phyloP scores from a whole-genome alignment of 495 filamentous ascomycete species.

The Poronia punctata region DNA sequence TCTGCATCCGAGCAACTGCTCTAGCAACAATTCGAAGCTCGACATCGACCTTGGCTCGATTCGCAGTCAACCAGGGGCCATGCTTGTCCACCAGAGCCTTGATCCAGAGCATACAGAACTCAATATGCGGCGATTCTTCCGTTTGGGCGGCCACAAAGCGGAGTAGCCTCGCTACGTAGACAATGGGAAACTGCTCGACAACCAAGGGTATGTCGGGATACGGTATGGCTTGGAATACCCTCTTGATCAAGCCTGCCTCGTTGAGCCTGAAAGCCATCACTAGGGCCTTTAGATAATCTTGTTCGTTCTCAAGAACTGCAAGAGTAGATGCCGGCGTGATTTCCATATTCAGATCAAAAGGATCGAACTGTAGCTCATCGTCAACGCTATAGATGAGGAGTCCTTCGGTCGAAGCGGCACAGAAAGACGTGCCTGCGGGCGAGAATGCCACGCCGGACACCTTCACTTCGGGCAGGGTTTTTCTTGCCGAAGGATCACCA shows the following conservation, averaged over 20 bases:
- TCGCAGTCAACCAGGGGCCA: conserved; percentile 74
- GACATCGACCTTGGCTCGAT: conserved; percentile 64
- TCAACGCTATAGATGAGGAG: conserved; percentile 89
- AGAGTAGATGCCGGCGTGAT: conserved; percentile 81
- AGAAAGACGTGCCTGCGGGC: conserved; percentile 82
- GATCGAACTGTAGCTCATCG: conserved; percentile 74
- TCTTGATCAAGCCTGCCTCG: conserved; percentile 64
- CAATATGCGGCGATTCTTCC: conserved; percentile 86
- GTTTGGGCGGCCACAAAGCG: conserved; percentile 79
- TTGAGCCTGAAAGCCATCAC: conserved; percentile 97
- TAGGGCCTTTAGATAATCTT: conserved; percentile 81
- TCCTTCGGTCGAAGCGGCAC: conserved; percentile 90
- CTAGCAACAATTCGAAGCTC: conserved; percentile 75
- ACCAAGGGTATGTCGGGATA: conserved; percentile 68
- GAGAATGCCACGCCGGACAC: conserved; percentile 81
- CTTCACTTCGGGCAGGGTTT: conserved; percentile 72
- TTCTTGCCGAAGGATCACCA: conserved; percentile 73
- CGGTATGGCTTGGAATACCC: conserved; percentile 80
- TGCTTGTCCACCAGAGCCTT: conserved; percentile 75
- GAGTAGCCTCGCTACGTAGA: conserved; percentile 78
- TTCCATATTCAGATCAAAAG: conserved; percentile 88
- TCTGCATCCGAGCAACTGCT: conserved; percentile 68
- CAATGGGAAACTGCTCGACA: conserved; percentile 67
- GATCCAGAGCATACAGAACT: conserved; percentile 91
- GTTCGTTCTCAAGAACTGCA: conserved; percentile 61